Evolutionary conservation across 179 eudicot species (phyloP).

Genomic region (Gypsophila paniculata): DNA sequence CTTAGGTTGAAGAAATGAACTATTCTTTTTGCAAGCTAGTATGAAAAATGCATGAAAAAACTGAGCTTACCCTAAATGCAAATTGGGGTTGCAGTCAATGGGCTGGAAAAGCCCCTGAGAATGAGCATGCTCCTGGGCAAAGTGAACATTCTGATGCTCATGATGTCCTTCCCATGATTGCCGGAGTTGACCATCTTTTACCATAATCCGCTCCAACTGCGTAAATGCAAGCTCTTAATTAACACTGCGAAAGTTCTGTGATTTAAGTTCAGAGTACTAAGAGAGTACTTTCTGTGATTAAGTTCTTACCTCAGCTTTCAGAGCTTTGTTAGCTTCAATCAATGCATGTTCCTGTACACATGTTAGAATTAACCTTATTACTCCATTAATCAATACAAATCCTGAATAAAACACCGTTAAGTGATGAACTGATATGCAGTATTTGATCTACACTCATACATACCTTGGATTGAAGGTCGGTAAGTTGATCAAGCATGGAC

Average conservation of each 20-base stretch:
- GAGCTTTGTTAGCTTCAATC: slow-evolving; percentile 68
- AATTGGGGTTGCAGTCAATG: slow-evolving; percentile 56
- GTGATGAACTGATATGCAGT: neutral
- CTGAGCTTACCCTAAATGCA: slow-evolving; percentile 67
- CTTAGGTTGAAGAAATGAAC: too few species aligned
- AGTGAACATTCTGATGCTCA: slow-evolving; percentile 45
- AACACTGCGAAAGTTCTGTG: neutral
- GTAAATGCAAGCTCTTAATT: neutral
- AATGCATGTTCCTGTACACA: slow-evolving; percentile 79
- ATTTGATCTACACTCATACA: neutral
- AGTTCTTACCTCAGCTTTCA: slow-evolving; percentile 58
- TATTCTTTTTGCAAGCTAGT: too few species aligned
- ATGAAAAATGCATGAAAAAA: neutral
- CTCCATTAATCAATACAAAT: too few species aligned
- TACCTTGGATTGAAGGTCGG: slow-evolving; percentile 86
- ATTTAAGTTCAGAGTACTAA: too few species aligned
- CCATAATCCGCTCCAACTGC: slow-evolving; percentile 63
- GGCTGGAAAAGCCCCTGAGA: slow-evolving; percentile 75
- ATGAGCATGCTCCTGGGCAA: slow-evolving; percentile 56
- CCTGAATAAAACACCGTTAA: neutral
- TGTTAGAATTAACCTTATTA: too few species aligned
- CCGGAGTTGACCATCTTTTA: slow-evolving; percentile 49
- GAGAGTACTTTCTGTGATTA: too few species aligned
- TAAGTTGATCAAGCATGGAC: slow-evolving; percentile 78
- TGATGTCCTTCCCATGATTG: slow-evolving; percentile 57